These are phyloP conservation scores for Heracleum sosnowskyi DNA, from an alignment of 129 eudicot species.

Conservation along the genomic window DNA sequence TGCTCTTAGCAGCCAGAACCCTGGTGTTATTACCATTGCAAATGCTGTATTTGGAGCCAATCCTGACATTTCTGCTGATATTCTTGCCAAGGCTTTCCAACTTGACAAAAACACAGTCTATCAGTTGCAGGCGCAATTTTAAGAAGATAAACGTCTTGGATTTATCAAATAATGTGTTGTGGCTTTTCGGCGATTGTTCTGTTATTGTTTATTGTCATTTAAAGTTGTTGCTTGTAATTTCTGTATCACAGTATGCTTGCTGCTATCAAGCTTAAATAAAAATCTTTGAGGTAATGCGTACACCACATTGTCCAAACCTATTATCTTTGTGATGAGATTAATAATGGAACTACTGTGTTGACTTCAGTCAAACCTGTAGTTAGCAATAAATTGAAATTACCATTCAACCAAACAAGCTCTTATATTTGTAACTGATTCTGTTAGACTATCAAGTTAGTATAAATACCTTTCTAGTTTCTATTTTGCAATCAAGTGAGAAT, in stretches of 20 bases:
- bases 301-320: too few species aligned
- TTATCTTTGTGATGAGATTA: too few species aligned
- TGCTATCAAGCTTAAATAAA: not conserved
- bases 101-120: not conserved
- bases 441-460: too few species aligned
- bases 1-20: not conserved
- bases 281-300: too few species aligned
- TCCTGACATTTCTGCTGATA: not conserved
- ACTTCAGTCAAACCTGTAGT: too few species aligned
- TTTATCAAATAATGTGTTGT: not conserved
- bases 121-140: not conserved
- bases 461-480: too few species aligned
- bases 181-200: not conserved
- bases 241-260: not conserved
- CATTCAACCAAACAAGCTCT: too few species aligned
- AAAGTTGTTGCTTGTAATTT: not conserved
- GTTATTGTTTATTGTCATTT: not conserved
- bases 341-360: too few species aligned
- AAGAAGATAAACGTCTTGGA: not conserved
- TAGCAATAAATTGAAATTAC: too few species aligned
- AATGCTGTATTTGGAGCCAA: slow-evolving; percentile 2
- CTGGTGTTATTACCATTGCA: not conserved
- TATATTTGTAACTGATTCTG: too few species aligned
- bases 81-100: slow-evolving; percentile 1
- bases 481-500: too few species aligned